Percentiles rank a stretch among this genome's conserved stretches.
Conservation (phyloP, 768 basidiomycete genomes). For the Leucosporidium scottii region DNA sequence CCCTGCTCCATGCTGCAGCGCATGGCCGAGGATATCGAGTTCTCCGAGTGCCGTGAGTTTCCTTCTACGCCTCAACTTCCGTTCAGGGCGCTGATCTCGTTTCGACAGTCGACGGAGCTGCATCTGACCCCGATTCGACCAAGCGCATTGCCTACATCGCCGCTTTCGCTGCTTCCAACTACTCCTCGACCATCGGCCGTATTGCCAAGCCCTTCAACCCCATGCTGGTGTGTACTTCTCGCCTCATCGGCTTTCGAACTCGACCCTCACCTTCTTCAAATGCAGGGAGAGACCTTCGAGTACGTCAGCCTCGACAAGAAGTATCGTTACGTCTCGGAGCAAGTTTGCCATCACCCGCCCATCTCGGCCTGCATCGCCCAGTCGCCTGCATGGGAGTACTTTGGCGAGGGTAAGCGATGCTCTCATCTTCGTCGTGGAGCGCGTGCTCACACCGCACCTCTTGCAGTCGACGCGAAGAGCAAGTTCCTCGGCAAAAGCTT, state of each 20-base stretch:
- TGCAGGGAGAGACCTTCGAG: constrained; percentile 76
- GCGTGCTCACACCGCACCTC: neutral
- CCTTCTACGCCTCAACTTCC: neutral
- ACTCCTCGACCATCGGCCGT: constrained; percentile 88
- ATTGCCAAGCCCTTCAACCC: constrained; percentile 98
- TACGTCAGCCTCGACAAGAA: constrained; percentile 78
- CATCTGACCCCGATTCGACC: constrained; percentile 64
- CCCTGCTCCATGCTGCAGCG: constrained; percentile 92
- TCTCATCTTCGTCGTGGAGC: neutral
- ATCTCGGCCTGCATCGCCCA: constrained; percentile 95
- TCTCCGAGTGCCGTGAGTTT: constrained; percentile 75
- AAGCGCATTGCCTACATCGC: constrained; percentile 84
- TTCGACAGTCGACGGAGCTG: constrained; percentile 63
- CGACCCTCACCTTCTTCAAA: constrained; percentile 41
- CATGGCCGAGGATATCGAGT: constrained; percentile 98
- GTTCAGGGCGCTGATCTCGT: neutral
- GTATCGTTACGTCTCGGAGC: constrained; percentile 89
- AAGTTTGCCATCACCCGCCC: constrained; percentile 96
- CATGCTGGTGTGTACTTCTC: constrained; percentile 60
- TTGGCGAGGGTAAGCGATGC: constrained; percentile 46
- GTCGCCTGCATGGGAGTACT: constrained; percentile 81
- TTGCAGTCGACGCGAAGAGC: constrained; percentile 93
- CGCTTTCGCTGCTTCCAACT: constrained; percentile 97
- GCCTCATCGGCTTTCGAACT: neutral
- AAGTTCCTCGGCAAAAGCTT: constrained; percentile 95